Evolutionary conservation across 2,329 filamentous ascomycete species (phyloP).

Genomic region (Aureobasidium sp.): DNA sequence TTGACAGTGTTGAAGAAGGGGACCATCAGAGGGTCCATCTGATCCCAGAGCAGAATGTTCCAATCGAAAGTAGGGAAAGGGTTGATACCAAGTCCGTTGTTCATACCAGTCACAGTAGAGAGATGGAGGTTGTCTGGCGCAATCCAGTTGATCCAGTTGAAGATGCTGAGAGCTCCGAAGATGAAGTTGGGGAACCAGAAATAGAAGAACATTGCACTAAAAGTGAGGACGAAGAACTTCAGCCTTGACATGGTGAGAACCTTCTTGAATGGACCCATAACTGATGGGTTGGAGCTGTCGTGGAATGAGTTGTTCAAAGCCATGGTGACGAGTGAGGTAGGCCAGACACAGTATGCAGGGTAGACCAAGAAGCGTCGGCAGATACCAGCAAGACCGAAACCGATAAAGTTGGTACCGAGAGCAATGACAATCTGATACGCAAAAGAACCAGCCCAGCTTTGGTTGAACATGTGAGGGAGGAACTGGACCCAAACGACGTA

Average conservation of each 20-base stretch:
- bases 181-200: constrained; percentile 80
- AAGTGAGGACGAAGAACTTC: constrained; percentile 66
- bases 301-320: constrained; percentile 84
- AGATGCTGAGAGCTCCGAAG: constrained; percentile 78
- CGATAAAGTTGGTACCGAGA: constrained; percentile 76
- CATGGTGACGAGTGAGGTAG: constrained; percentile 76
- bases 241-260: constrained; percentile 70
- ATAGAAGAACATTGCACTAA: constrained; percentile 63
- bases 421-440: constrained; percentile 75
- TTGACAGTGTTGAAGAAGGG: constrained; percentile 8
- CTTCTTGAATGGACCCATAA: constrained; percentile 41
- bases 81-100: constrained; percentile 6
- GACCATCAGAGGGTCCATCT: constrained; percentile 1
- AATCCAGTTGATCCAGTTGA: constrained; percentile 83
- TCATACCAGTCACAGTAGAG: neutral
- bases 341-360: constrained; percentile 86
- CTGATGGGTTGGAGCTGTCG: constrained; percentile 65
- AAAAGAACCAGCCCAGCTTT: constrained; percentile 43
- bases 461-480: neutral
- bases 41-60: constrained; percentile 1
- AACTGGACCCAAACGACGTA: neutral
- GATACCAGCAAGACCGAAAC: constrained; percentile 77
- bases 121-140: constrained; percentile 47
- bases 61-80: constrained; percentile 2
- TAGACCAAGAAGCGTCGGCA: constrained; percentile 74